Evolutionary conservation across 2,329 filamentous ascomycete species (phyloP).

Genomic region (Periconia macrospinosa): DNA sequence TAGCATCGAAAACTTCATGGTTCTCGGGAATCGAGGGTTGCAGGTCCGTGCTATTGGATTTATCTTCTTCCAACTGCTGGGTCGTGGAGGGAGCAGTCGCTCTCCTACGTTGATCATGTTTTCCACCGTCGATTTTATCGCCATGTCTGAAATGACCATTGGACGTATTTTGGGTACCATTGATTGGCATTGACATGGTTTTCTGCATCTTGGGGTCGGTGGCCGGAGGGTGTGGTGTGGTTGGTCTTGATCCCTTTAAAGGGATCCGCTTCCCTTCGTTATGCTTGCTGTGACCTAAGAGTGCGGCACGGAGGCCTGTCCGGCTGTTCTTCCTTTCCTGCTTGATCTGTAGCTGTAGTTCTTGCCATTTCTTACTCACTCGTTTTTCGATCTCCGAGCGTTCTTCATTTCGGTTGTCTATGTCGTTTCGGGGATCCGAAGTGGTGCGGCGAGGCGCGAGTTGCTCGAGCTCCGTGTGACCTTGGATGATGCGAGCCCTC

Average conservation of each 20-base stretch:
- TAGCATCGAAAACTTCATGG: neutral
- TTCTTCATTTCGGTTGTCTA: slow-evolving; percentile 9
- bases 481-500: slow-evolving; percentile 62
- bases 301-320: slow-evolving; percentile 24
- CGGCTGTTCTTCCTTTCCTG: slow-evolving; percentile 30
- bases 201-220: neutral
- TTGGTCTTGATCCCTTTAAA: slow-evolving; percentile 18
- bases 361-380: slow-evolving; percentile 26
- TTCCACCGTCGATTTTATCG: neutral
- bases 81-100: slow-evolving; percentile 1
- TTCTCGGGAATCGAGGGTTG: slow-evolving; percentile 2
- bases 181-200: slow-evolving; percentile 3
- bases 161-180: neutral
- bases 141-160: neutral
- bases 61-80: slow-evolving; percentile 4
- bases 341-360: slow-evolving; percentile 21
- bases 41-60: neutral
- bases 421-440: slow-evolving; percentile 1
- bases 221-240: neutral
- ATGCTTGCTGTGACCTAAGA: slow-evolving; percentile 25
- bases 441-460: slow-evolving; percentile 7
- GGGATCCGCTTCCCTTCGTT: slow-evolving; percentile 33
- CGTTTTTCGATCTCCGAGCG: slow-evolving; percentile 35
- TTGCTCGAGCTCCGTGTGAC: slow-evolving; percentile 39
- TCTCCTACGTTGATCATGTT: neutral